These are phyloP conservation scores for Tuber umbilicatum DNA, from an alignment of 495 filamentous ascomycete genomes.

Conservation along the genomic window DNA sequence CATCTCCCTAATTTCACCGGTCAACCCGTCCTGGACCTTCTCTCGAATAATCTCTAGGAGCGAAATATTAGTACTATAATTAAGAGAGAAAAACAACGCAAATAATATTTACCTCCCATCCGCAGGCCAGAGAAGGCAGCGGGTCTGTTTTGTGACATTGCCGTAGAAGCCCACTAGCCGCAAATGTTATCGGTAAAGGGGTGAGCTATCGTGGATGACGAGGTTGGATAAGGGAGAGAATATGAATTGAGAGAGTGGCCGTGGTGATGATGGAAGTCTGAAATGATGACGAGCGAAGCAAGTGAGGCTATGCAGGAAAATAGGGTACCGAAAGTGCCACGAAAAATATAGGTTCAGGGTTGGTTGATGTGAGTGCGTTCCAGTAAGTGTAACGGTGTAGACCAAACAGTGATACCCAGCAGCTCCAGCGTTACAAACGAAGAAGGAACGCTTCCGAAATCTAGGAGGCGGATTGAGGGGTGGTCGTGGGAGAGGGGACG, in stretches of 20 bases:
- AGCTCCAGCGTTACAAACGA: constrained; percentile 25
- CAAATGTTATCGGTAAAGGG: constrained; percentile 29
- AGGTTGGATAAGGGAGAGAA: constrained; percentile 21
- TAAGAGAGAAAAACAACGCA: constrained; percentile 7
- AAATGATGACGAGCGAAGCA: constrained; percentile 21
- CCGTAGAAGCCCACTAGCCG: constrained; percentile 34
- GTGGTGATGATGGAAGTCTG: constrained; percentile 23
- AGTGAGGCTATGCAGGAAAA: constrained; percentile 26
- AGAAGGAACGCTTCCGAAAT: constrained; percentile 20
- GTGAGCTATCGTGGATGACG: constrained; percentile 4
- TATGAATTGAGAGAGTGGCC: constrained; percentile 24
- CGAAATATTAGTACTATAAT: constrained; percentile 33
- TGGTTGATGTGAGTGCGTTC: constrained; percentile 17
- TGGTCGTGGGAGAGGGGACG: constrained; percentile 16
- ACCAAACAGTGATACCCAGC: constrained; percentile 19
- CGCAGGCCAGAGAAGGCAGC: constrained; percentile 68
- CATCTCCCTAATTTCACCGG: constrained; percentile 90
- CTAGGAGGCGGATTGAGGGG: constrained; percentile 21
- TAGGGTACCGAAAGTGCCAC: constrained; percentile 24
- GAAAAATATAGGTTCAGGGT: constrained; percentile 27
- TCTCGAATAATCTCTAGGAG: constrained; percentile 87
- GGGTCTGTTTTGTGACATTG: constrained; percentile 51
- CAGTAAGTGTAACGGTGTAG: constrained; percentile 27
- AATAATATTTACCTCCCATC: constrained; percentile 65
- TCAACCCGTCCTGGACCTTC: constrained; percentile 97